Base-by-base conservation (phyloP, 2,329 filamentous ascomycete genomes). In the Chlorencoelia australis region DNA sequence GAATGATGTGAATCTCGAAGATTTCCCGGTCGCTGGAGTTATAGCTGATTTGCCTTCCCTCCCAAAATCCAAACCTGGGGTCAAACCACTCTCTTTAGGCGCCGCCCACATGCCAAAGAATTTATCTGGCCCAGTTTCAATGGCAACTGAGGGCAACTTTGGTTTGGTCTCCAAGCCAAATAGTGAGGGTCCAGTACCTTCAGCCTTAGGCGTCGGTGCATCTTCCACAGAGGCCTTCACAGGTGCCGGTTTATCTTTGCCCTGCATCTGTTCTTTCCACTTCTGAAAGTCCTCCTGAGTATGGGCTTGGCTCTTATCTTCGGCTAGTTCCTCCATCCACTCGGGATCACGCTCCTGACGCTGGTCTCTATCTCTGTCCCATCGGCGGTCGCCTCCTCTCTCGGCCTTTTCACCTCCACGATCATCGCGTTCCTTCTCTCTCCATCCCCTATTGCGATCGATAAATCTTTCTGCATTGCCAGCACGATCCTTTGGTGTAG, bases 281-380 rank as follows among this genome's bases (percentile, higher is more conserved):
- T 84, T 84, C 62, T 93, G 81, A 59, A 96, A 93, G 48, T 95
- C 89, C 54, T 93, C 87, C 52, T 85, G 80, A 1, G 87, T 95
- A 50, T 85, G 82, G 4, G 70, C 73, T 50, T 81, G 75, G 22
- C 72, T 65, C 50, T 80, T 75, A 34, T 84, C 80, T 40, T 81
- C 79, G 15, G 69, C 69, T 11, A 77, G 75, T 40, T 79, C 72
- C 54, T 93, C 86, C 59, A 94, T 69, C 89, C 88, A 94, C 59
- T 94, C 88, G 4, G 89, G 88, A 33, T 94, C 85, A 46, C 83
- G 78, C 55, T 93, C 86, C 46, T 71, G 63, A 40, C 73, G 71
- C 17, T 76, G 66, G 65, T 69, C 39, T 37, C 71, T 64, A 41
- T 75, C 71, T 68, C 73, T 75, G 46, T 66, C 50, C 50, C 51